Percentiles rank a stretch among this genome's conserved stretches.
Conservation (phyloP, 2,329 filamentous ascomycete species). For the Neonectria magnoliae region DNA sequence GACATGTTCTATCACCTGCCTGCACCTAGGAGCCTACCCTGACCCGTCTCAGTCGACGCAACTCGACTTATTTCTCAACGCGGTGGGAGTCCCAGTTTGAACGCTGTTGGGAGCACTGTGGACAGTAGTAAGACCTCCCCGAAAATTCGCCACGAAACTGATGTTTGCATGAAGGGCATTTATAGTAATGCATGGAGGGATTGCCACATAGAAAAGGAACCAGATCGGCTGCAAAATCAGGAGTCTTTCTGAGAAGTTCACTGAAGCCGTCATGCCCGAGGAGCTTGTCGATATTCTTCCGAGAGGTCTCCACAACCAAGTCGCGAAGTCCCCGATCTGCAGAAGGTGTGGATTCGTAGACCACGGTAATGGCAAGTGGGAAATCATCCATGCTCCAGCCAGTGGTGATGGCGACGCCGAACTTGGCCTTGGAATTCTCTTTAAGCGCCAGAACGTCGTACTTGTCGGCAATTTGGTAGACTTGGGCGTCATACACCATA, state of each 20-base stretch:
- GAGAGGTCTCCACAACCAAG: slow-evolving; percentile 16
- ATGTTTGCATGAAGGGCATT: too few species aligned
- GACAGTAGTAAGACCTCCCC: too few species aligned
- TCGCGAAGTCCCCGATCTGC: slow-evolving; percentile 27
- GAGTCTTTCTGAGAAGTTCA: slow-evolving; percentile 16
- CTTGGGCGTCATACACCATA: slow-evolving; percentile 26
- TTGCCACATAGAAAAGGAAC: slow-evolving; percentile 12
- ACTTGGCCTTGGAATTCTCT: slow-evolving; percentile 11
- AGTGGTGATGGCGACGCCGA: slow-evolving; percentile 8
- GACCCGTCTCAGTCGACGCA: too few species aligned
- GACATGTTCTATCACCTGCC: too few species aligned
- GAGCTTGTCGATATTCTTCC: slow-evolving; percentile 15
- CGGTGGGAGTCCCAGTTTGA: too few species aligned
- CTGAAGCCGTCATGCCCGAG: slow-evolving; percentile 15
- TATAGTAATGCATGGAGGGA: neutral
- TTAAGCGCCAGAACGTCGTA: slow-evolving; percentile 27
- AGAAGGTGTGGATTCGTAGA: slow-evolving; percentile 16
- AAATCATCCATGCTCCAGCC: slow-evolving; percentile 28
- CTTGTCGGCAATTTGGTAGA: slow-evolving; percentile 31
- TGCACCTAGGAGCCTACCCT: too few species aligned
- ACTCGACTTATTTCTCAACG: too few species aligned
- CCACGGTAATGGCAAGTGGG: slow-evolving; percentile 19
- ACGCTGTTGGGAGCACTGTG: too few species aligned
- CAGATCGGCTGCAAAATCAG: slow-evolving; percentile 25
- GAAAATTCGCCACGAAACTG: too few species aligned